Evolutionary conservation across 1,284 basidiomycete species (phyloP), one percentile per base, ranked within the genome.

Genomic region (Polyporus tsugae): DNA sequence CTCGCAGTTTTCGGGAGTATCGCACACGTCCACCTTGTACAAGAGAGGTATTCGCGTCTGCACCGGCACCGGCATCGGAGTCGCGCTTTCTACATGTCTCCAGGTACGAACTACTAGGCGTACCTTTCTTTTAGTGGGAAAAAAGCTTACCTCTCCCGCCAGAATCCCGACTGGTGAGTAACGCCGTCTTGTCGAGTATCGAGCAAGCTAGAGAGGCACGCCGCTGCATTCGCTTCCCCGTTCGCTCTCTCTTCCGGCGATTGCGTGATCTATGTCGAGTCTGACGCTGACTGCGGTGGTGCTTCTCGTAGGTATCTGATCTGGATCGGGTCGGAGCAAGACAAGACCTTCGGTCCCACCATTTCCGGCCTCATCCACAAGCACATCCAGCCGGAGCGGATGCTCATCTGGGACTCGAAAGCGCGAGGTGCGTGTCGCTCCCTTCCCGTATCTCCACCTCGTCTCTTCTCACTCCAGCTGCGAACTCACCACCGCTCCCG

Each of bases 351-450:
- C 65, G 83, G 83, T 9, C 80, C 81, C 52, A 83, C 82, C 55
- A 82, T 84, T 58, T 75, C 80, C 55, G 80, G 79, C 52, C 78
- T 84, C 62, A 90, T 91, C 73, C 82, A 85, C 70, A 80, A 83
- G 61, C 82, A 88, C 72, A 78, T 91, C 13, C 83, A 82, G 10
- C 85, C 87, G 33, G 86, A 88, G 60, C 85, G 88, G 38, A 80
- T 86, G 60, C 86, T 83, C 33, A 80, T 91, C 25, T 90, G 89
- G 89, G 89, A 91, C 73, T 88, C 87, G 1, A 89, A 86, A 75
- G 78, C 86, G 71, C 81, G 85, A 80, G 88, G 88, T 86, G 64
- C 38, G 82, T 74, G n/a, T 53, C 46, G 44, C n/a, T 11, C 46
- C 19, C 17, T 41, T 44, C 39, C 15, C 22, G n/a, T 42, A 22